A percentile compares a stretch with the other conserved stretches of the same genome.
phyloP scores from a whole-genome alignment of 2,329 filamentous ascomycete species.

The Diaporthe ampelina region DNA sequence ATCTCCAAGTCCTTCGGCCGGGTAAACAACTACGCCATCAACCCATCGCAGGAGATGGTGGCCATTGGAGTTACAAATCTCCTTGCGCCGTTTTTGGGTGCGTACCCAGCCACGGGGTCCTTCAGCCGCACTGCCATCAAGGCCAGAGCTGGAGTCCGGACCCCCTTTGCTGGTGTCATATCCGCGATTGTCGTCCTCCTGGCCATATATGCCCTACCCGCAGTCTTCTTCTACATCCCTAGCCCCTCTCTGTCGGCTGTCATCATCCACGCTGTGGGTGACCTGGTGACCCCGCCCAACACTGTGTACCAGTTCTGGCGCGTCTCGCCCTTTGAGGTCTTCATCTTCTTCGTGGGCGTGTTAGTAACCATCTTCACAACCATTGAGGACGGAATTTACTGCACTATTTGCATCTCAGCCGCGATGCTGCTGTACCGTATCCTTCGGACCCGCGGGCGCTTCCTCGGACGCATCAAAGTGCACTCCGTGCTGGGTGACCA shows the following conservation, averaged over 20 bases:
- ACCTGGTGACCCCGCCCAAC: slow-evolving; percentile 91
- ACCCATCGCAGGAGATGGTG: slow-evolving; percentile 95
- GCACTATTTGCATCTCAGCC: slow-evolving; percentile 82
- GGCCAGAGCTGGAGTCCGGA: slow-evolving; percentile 94
- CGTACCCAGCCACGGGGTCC: slow-evolving; percentile 92
- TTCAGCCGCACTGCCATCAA: slow-evolving; percentile 98
- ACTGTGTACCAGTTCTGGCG: slow-evolving; percentile 96
- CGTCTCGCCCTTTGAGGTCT: slow-evolving; percentile 88
- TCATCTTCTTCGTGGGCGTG: slow-evolving; percentile 95
- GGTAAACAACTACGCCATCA: slow-evolving; percentile 95
- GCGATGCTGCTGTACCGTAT: slow-evolving; percentile 87
- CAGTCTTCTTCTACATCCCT: slow-evolving; percentile 95
- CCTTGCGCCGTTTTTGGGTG: slow-evolving; percentile 91
- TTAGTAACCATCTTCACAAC: slow-evolving; percentile 88
- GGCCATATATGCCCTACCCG: slow-evolving; percentile 89
- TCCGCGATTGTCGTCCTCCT: slow-evolving; percentile 88
- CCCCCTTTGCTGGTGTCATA: slow-evolving; percentile 90
- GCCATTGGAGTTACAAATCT: slow-evolving; percentile 94
- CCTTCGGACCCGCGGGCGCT: slow-evolving; percentile 84
- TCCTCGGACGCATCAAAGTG: slow-evolving; percentile 86
- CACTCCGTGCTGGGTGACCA: slow-evolving; percentile 87
- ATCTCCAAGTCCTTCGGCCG: slow-evolving; percentile 97
- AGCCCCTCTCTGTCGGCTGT: slow-evolving; percentile 84
- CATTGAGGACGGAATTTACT: slow-evolving; percentile 95
- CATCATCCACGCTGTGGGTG: slow-evolving; percentile 95